Conservation (phyloP, 2,329 filamentous ascomycete genomes). For the Alternaria gaisen region DNA sequence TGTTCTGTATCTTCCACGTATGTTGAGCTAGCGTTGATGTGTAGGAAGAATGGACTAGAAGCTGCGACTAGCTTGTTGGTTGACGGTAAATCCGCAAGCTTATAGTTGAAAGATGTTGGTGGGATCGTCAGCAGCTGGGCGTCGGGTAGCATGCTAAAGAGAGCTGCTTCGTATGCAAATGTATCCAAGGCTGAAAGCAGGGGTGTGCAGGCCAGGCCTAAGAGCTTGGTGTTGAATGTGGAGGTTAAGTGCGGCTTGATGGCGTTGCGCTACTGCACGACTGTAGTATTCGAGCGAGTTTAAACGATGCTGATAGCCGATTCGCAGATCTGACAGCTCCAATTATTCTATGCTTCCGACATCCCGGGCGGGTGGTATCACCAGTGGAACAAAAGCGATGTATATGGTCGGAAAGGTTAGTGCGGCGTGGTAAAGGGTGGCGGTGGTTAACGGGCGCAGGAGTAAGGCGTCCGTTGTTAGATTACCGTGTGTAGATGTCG, state of each 20-base stretch:
- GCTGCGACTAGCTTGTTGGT: conserved; percentile 28
- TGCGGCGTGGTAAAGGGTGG: conserved; percentile 31
- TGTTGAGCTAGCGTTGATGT: conserved; percentile 22
- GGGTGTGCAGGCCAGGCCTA: conserved; percentile 33
- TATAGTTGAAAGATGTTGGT: conserved; percentile 35
- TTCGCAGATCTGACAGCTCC: conserved; percentile 24
- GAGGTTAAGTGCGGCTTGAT: conserved; percentile 37
- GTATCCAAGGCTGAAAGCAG: conserved; percentile 37
- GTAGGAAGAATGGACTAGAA: conserved; percentile 29
- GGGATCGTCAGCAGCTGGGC: conserved; percentile 40
- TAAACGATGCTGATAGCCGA: conserved; percentile 32
- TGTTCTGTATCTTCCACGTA: conserved; percentile 14
- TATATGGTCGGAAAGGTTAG: conserved; percentile 37
- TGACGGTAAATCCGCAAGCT: conserved; percentile 32
- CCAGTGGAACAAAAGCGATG: conserved; percentile 31
- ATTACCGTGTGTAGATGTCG: conserved; percentile 30
- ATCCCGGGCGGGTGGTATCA: conserved; percentile 34
- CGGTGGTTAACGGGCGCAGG: conserved; percentile 29
- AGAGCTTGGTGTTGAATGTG: conserved; percentile 32
- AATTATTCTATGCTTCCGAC: conserved; percentile 19
- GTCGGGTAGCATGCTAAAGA: conserved; percentile 44
- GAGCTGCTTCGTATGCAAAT: conserved; percentile 31
- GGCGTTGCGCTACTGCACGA: conserved; percentile 44
- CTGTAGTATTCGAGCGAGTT: conserved; percentile 38
- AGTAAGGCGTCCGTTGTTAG: conserved; percentile 28